Conservation (phyloP, 305 asterid species). For the Solanum hybrid region DNA sequence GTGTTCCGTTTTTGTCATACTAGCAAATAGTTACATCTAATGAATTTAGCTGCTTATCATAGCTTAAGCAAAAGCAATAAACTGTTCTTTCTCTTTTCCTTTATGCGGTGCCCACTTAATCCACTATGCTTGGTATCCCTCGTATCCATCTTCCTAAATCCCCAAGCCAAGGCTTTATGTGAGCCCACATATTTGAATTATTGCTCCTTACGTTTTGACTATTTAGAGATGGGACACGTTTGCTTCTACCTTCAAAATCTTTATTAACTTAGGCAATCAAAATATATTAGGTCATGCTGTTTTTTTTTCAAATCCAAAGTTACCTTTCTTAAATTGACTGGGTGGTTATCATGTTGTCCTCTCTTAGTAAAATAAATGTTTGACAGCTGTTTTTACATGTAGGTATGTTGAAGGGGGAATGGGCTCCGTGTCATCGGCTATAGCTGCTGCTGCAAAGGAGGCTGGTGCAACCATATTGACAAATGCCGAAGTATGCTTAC, state of each 20-base stretch:
- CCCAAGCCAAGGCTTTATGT: background rate
- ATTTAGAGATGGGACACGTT: background rate
- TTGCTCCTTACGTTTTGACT: background rate
- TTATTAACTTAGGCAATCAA: background rate
- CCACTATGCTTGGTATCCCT: background rate
- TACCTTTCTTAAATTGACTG: background rate
- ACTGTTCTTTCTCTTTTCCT: background rate
- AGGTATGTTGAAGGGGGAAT: constrained; percentile 97
- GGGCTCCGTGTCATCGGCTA: constrained; percentile 88
- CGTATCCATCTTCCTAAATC: background rate
- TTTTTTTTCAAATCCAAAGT: background rate
- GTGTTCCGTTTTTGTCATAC: background rate
- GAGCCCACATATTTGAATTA: background rate
- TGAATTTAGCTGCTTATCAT: background rate
- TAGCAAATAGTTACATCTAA: background rate
- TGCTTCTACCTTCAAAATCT: background rate
- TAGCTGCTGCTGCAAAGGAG: constrained; percentile 68
- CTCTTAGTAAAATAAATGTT: constrained; percentile 7
- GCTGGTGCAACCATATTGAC: constrained; percentile 84
- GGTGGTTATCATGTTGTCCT: constrained; percentile 4
- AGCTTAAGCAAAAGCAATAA: background rate
- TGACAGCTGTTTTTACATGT: constrained; percentile 18
- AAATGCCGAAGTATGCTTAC: constrained; percentile 59
- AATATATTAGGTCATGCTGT: background rate
- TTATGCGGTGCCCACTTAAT: background rate